Evolutionary conservation across 495 filamentous ascomycete genomes (phyloP).

Genomic region (Talaromyces borbonicus): DNA sequence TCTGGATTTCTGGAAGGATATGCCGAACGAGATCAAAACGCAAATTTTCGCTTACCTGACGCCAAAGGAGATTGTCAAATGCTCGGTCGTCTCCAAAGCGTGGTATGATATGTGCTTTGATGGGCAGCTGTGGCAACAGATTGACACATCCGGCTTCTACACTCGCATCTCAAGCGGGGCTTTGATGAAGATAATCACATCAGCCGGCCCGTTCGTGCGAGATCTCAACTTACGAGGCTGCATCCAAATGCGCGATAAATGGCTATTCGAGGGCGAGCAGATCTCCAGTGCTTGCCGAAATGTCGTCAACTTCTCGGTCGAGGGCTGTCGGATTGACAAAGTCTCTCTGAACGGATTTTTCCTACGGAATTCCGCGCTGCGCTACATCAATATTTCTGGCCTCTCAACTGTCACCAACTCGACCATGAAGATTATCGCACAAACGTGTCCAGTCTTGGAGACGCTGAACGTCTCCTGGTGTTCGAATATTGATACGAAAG

Average conservation of each 20-base stretch:
- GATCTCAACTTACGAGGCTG: slow-evolving; percentile 82
- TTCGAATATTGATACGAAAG: slow-evolving; percentile 68
- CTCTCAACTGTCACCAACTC: slow-evolving; percentile 70
- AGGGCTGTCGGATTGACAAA: slow-evolving; percentile 81
- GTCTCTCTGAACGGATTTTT: slow-evolving; percentile 71
- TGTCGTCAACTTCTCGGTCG: slow-evolving; percentile 74
- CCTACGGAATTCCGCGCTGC: slow-evolving; percentile 62
- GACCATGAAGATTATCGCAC: slow-evolving; percentile 77
- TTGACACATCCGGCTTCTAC: slow-evolving; percentile 85
- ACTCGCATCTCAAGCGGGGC: slow-evolving; percentile 72
- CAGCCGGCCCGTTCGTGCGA: slow-evolving; percentile 79
- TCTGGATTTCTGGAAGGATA: slow-evolving; percentile 67
- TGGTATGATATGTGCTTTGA: slow-evolving; percentile 89
- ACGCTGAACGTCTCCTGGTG: slow-evolving; percentile 89
- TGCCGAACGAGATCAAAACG: slow-evolving; percentile 77
- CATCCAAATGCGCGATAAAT: slow-evolving; percentile 67
- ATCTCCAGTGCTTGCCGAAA: slow-evolving; percentile 77
- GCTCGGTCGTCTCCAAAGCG: slow-evolving; percentile 65
- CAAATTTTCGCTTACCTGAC: slow-evolving; percentile 64
- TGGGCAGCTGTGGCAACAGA: slow-evolving; percentile 79
- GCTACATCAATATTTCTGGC: slow-evolving; percentile 77
- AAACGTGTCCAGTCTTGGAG: slow-evolving; percentile 72
- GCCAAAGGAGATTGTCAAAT: slow-evolving; percentile 75
- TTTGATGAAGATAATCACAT: slow-evolving; percentile 73
- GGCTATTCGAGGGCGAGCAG: slow-evolving; percentile 54